These are phyloP conservation scores for Triticum turgidum DNA, from an alignment of 176 grass and related monocot species.

Conservation along the genomic window DNA sequence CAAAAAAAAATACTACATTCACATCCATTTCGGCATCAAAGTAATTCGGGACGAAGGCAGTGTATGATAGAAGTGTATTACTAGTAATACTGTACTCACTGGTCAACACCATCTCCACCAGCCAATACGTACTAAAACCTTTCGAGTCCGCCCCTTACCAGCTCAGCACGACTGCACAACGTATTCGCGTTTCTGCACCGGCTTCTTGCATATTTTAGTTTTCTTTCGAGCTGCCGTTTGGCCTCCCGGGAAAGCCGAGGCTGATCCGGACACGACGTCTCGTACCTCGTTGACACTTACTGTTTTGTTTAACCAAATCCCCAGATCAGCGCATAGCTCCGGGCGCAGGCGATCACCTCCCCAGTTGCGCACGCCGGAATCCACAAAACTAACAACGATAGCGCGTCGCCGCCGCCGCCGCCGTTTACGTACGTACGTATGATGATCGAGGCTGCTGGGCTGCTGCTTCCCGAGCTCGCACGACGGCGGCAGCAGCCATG, in stretches of 20 bases:
- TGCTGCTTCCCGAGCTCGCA: background rate
- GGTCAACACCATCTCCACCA: background rate
- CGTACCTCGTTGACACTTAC: constrained; percentile 10
- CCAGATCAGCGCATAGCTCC: background rate
- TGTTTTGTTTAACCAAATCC: background rate
- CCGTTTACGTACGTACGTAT: no score
- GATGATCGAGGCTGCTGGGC: background rate
- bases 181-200: background rate
- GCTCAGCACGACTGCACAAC: background rate
- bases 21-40: no score
- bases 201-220: background rate
- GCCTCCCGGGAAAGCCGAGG: background rate
- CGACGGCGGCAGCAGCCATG: background rate
- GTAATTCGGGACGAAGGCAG: no score
- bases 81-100: background rate
- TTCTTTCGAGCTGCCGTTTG: constrained; percentile 9
- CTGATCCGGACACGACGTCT: background rate
- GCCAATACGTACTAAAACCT: background rate
- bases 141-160: background rate
- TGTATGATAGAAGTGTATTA: no score
- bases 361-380: background rate
- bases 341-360: background rate
- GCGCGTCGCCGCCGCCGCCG: no score
- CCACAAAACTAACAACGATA: background rate
- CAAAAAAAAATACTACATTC: no score